A percentile compares a stretch with the other conserved stretches of the same genome.
Evolutionary conservation across 108 stramenopile genomes (phyloP).

Genomic region (Parietichytrium sp.): DNA sequence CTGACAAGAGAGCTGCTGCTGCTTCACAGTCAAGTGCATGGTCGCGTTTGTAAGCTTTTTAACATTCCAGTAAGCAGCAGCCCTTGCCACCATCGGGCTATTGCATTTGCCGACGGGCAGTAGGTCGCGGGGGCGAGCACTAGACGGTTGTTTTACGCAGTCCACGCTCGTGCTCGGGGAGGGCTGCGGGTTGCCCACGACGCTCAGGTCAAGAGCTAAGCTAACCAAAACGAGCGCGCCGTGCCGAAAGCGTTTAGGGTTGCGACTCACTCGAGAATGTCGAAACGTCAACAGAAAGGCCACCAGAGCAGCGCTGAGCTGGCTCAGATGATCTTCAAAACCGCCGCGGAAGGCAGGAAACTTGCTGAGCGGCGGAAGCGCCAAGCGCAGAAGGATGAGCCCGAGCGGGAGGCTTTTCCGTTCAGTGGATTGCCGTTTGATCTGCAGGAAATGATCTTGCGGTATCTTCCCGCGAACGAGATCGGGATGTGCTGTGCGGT

Average conservation of each 20-base stretch:
- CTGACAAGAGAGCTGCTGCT: too few species aligned
- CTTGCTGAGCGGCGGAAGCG: slow-evolving; percentile 8
- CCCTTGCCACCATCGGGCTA: too few species aligned
- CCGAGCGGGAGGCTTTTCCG: background rate
- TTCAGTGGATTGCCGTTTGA: background rate
- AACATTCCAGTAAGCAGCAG: too few species aligned
- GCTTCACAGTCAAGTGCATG: too few species aligned
- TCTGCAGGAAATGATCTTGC: slow-evolving; percentile 20
- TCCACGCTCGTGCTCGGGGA: too few species aligned
- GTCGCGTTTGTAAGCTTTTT: too few species aligned
- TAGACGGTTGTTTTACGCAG: too few species aligned
- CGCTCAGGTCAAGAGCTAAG: too few species aligned
- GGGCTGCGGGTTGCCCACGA: too few species aligned
- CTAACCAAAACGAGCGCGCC: too few species aligned
- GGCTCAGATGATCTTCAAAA: slow-evolving; percentile 5
- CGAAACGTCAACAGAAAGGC: background rate
- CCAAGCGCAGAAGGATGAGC: background rate
- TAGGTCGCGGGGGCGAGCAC: too few species aligned
- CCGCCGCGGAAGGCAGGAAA: slow-evolving; percentile 10
- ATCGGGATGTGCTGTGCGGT: slow-evolving; percentile 24
- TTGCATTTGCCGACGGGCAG: too few species aligned
- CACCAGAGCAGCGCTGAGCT: slow-evolving; percentile 16
- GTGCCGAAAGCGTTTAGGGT: background rate
- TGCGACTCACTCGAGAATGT: background rate
- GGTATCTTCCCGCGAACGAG: background rate